A percentile compares a stretch with the other conserved stretches of the same genome.
These are phyloP conservation scores for Leccinellum rugosiceps DNA, from an alignment of 768 basidiomycete genomes.

Conservation along the genomic window DNA sequence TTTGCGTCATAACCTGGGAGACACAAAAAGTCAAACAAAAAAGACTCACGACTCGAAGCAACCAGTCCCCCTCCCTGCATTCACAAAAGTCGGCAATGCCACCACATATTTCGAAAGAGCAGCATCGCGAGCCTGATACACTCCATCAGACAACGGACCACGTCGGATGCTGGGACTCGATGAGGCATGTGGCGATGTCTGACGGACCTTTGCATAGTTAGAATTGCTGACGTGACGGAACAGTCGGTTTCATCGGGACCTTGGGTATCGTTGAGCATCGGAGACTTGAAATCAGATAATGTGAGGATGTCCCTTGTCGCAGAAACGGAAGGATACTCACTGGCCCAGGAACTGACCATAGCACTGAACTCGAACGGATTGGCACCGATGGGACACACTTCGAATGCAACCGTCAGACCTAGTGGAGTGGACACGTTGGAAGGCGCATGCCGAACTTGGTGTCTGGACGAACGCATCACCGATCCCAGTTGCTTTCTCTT, in stretches of 20 bases:
- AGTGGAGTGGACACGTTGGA: too few relatives aligned
- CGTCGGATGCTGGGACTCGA: neutral
- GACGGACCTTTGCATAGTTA: slow-evolving; percentile 15
- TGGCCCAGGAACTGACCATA: slow-evolving; percentile 11
- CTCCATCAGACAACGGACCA: neutral
- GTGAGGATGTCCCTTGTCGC: neutral
- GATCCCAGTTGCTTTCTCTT: too few relatives aligned
- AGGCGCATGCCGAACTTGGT: too few relatives aligned
- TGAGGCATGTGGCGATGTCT: too few relatives aligned
- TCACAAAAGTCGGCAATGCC: slow-evolving; percentile 13
- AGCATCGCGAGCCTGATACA: slow-evolving; percentile 12
- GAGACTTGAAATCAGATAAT: neutral
- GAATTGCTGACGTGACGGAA: slow-evolving; percentile 16
- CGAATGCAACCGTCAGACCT: too few relatives aligned
- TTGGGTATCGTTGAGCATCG: slow-evolving; percentile 2
- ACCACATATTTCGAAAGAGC: slow-evolving; percentile 9
- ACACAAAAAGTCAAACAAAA: neutral
- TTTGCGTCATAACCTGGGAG: neutral
- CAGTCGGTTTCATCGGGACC: slow-evolving; percentile 20
- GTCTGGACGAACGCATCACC: too few relatives aligned
- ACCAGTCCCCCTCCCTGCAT: slow-evolving; percentile 9
- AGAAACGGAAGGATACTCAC: slow-evolving; percentile 3
- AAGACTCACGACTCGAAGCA: slow-evolving; percentile 1
- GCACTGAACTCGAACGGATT: slow-evolving; percentile 14
- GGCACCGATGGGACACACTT: slow-evolving; percentile 14